Conservation (phyloP, 2,329 filamentous ascomycete genomes). For the Paraphaeosphaeria sporulosa region DNA sequence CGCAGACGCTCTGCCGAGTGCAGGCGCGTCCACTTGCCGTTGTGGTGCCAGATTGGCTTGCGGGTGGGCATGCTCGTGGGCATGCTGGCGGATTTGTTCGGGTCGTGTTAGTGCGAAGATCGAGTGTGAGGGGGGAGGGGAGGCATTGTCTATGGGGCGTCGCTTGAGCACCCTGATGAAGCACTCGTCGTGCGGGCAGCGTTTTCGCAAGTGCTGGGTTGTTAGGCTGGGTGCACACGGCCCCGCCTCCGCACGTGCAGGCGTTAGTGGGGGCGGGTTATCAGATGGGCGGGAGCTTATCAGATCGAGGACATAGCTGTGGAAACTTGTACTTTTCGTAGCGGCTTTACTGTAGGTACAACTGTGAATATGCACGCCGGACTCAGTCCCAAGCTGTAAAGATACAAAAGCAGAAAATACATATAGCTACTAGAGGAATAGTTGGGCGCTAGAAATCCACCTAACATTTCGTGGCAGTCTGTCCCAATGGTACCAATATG, state of each 20-base stretch:
- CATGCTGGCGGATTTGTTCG: too few relatives aligned
- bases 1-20: constrained; percentile 57
- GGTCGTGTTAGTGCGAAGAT: not conserved
- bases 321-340: too few relatives aligned
- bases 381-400: too few relatives aligned
- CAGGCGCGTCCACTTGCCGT: constrained; percentile 49
- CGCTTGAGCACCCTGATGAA: constrained; percentile 6
- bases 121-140: not conserved
- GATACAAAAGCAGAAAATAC: too few relatives aligned
- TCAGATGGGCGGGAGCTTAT: not conserved
- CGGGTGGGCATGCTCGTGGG: constrained; percentile 31
- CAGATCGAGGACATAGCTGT: not conserved
- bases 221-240: not conserved
- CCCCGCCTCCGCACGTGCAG: not conserved
- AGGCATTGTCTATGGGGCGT: not conserved
- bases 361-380: too few relatives aligned
- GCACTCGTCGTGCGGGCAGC: not conserved
- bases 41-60: constrained; percentile 35
- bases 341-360: too few relatives aligned
- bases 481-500: too few relatives aligned
- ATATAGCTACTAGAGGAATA: too few relatives aligned
- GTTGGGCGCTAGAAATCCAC: too few relatives aligned
- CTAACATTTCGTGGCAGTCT: too few relatives aligned
- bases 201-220: not conserved
- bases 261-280: not conserved